Percentiles rank a stretch among this genome's conserved stretches.
phyloP scores from a whole-genome alignment of 1,139 yeast genomes.

The Hansenula anomala region DNA sequence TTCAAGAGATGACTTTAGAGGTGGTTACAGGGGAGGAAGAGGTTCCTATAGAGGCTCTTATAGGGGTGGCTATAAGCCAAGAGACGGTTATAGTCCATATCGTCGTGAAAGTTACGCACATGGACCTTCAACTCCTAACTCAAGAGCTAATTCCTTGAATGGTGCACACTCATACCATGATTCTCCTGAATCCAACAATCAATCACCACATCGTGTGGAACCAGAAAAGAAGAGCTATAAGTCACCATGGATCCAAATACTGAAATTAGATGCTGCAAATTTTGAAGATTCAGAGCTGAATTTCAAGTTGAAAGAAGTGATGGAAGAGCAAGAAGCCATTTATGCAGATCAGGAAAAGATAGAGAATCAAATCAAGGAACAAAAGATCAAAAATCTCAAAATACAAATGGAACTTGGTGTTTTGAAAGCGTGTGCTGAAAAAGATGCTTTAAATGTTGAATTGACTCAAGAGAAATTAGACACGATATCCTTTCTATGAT shows the following conservation, averaged over 20 bases:
- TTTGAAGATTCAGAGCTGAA: background rate
- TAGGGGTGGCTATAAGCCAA: slow-evolving; percentile 1
- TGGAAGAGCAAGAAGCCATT: slow-evolving; percentile 10
- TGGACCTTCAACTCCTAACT: background rate
- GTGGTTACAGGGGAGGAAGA: slow-evolving; percentile 1
- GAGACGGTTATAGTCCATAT: background rate
- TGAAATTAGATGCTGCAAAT: slow-evolving; percentile 5
- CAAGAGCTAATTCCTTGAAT: background rate
- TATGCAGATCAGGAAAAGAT: slow-evolving; percentile 4
- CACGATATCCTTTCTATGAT: slow-evolving; percentile 11
- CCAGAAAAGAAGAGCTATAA: slow-evolving; percentile 1
- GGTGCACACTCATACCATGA: background rate
- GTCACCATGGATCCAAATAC: slow-evolving; percentile 12
- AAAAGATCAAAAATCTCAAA: slow-evolving; percentile 4
- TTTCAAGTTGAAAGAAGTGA: slow-evolving; percentile 3
- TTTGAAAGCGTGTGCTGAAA: slow-evolving; percentile 4
- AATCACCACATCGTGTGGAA: background rate
- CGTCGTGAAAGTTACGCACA: background rate
- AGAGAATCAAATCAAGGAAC: slow-evolving; percentile 6
- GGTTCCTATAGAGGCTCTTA: background rate
- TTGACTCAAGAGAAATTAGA: slow-evolving; percentile 14
- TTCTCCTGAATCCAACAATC: background rate
- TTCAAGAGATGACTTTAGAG: background rate
- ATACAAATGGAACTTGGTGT: slow-evolving; percentile 7
- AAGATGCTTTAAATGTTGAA: slow-evolving; percentile 12